Evolutionary conservation across 129 eudicot species (phyloP).

Genomic region (Escallonia herrerae): DNA sequence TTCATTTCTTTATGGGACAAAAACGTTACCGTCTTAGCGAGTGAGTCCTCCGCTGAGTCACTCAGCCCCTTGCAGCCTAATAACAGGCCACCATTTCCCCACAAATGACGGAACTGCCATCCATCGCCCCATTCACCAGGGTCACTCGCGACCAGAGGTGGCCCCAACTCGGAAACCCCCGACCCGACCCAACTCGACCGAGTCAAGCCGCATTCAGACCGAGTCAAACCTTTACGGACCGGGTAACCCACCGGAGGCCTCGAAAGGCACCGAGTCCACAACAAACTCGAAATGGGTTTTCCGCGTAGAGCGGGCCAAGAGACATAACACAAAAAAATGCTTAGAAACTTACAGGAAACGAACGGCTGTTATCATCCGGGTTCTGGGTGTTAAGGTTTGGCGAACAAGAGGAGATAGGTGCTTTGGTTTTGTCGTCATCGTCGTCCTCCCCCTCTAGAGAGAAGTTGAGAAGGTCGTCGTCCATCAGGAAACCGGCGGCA

Average conservation of each 20-base stretch:
- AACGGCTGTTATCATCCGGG: constrained; percentile 24
- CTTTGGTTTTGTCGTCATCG: constrained; percentile 18
- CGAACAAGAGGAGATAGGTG: constrained; percentile 30
- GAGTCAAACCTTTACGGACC: neutral
- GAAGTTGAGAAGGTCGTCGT: constrained; percentile 78
- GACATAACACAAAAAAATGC: neutral
- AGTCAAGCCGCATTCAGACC: constrained; percentile 6
- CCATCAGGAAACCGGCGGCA: constrained; percentile 34
- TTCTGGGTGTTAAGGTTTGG: constrained; percentile 1
- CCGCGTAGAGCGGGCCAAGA: neutral
- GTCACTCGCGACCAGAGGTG: neutral
- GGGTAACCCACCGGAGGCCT: neutral
- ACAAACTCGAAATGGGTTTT: constrained; percentile 17
- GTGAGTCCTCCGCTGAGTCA: no score
- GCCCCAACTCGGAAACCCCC: constrained; percentile 12
- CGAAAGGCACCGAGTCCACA: neutral
- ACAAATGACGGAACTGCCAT: neutral
- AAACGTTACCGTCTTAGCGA: no score
- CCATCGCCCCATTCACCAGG: neutral
- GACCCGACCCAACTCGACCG: constrained; percentile 16
- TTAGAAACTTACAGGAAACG: constrained; percentile 50
- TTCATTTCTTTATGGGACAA: no score
- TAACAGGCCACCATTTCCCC: neutral
- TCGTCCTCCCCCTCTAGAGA: constrained; percentile 37
- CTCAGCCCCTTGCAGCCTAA: neutral